phyloP scores from a whole-genome alignment of 2,329 filamentous ascomycete genomes.

The Xylariomycetidae sp. region DNA sequence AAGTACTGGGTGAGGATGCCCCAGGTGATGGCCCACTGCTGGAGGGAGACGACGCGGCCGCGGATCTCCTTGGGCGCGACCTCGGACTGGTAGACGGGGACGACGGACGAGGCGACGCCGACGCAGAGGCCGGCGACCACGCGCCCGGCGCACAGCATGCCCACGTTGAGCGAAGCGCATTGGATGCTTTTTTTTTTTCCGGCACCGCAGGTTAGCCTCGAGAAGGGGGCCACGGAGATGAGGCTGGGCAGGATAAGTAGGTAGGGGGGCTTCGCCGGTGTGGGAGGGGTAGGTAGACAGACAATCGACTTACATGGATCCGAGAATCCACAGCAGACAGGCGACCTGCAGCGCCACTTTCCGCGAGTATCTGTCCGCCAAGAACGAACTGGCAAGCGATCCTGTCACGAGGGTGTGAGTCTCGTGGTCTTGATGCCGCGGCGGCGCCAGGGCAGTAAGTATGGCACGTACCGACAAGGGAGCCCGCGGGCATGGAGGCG shows the following conservation, averaged over 20 bases:
- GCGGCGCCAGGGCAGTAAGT: not conserved
- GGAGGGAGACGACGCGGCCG: conserved; percentile 54
- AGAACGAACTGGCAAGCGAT: conserved; percentile 42
- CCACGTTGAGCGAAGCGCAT: conserved; percentile 57
- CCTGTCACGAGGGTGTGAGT: conserved; percentile 19
- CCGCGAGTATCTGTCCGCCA: conserved; percentile 45
- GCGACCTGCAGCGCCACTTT: conserved; percentile 43
- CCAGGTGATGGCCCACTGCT: conserved; percentile 68
- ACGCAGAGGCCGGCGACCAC: conserved; percentile 67
- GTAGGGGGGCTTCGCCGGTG: not conserved
- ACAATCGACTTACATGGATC: conserved; percentile 28
- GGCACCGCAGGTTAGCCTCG: no score
- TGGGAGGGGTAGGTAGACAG: not conserved
- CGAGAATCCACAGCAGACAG: conserved; percentile 45
- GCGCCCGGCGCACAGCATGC: conserved; percentile 66
- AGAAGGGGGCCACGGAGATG: no score
- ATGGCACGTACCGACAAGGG: conserved; percentile 46
- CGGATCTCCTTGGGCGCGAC: conserved; percentile 52
- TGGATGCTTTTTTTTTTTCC: conserved; percentile 38
- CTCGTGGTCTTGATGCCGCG: not conserved
- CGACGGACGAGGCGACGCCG: conserved; percentile 66
- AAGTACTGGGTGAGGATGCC: conserved; percentile 63
- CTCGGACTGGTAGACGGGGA: conserved; percentile 65
- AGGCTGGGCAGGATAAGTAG: not conserved
- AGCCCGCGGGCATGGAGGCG: conserved; percentile 68